Base-by-base conservation (phyloP, 2,329 filamentous ascomycete genomes). In the Purpureocillium lavendulum region DNA sequence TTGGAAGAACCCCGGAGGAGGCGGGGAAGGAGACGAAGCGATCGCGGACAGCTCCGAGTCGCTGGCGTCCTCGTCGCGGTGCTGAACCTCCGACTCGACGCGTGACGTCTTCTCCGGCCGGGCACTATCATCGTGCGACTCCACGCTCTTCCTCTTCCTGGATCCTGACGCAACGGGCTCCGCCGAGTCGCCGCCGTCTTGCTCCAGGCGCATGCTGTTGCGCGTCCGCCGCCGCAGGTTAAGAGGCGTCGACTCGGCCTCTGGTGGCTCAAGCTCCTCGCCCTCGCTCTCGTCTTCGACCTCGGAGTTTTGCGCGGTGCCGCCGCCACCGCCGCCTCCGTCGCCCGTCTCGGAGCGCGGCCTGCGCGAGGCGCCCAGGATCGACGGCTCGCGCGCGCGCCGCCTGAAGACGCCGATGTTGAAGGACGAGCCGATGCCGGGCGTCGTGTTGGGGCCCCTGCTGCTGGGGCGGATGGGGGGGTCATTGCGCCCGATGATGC, bases 171-270 rank as follows among this genome's bases (percentile, higher is more conserved):
- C 40, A 15, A 52, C 48, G 7, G 38, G 47, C 17, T 48, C 45
- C 28, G 46, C 35, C 31, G 11, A 30, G 5, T 30, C 5, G 12
- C 29, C 13, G 29, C 29, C 13, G 10, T 10, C 21, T 10, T 10
- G 21, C 6, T 6, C 21, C 21, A 5, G 6, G 10, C 52, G 47
- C 18, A 43, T 38, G 35, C 49, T 48, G 13, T 59, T 57, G 35
- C 57, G 56, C 31, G 60, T 62, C 29, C 64, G 62, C 15, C 70
- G 59, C 36, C 55, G 46, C 24, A 50, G 54, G 42, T 77, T 73
- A 18, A 82, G 52, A 4, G 82, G 81, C 7, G 82, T 86, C 13
- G 80, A 82, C 60, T 84, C 80, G 21, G 77, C 79, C 41, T 84
- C 79, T 71, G 81, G 38, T 66, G 21, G 21, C 21, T 70, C 52